Conservation (phyloP, 805 yeast genomes). For the Kodamaea sagamina region DNA sequence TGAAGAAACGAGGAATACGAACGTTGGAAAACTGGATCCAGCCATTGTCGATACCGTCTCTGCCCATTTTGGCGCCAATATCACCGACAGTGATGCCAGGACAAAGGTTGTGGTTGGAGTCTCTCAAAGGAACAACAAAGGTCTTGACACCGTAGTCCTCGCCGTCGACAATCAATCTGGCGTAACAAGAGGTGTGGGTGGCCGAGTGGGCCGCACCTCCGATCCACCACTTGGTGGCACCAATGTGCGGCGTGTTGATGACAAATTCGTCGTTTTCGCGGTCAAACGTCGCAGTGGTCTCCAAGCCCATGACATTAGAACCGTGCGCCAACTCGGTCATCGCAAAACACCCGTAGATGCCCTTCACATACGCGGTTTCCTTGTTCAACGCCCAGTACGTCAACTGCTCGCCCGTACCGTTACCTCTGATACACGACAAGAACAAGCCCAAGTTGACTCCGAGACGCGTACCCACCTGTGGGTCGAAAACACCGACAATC, state of each 20-base stretch:
- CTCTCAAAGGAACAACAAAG: conserved; percentile 88
- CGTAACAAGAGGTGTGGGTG: conserved; percentile 82
- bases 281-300: conserved; percentile 72
- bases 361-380: conserved; percentile 60
- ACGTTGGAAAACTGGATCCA: conserved; percentile 92
- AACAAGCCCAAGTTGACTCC: conserved; percentile 90
- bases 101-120: conserved; percentile 64
- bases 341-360: conserved; percentile 63
- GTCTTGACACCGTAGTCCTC: conserved; percentile 91
- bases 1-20: conserved; percentile 76
- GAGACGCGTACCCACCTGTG: conserved; percentile 75
- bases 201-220: conserved; percentile 98
- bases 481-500: conserved; percentile 67
- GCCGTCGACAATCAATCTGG: conserved; percentile 76
- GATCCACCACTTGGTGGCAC: conserved; percentile 98
- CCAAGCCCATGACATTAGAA: conserved; percentile 59
- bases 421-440: conserved; percentile 77
- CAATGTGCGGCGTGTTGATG: conserved; percentile 83
- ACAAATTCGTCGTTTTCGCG: conserved; percentile 62
- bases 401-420: conserved; percentile 83
- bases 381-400: conserved; percentile 77
- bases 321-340: conserved; percentile 75
- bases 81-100: conserved; percentile 89
- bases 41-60: conserved; percentile 95
- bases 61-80: conserved; percentile 93